Conservation (phyloP, 768 basidiomycete species). For the Tricholoma terreum region DNA sequence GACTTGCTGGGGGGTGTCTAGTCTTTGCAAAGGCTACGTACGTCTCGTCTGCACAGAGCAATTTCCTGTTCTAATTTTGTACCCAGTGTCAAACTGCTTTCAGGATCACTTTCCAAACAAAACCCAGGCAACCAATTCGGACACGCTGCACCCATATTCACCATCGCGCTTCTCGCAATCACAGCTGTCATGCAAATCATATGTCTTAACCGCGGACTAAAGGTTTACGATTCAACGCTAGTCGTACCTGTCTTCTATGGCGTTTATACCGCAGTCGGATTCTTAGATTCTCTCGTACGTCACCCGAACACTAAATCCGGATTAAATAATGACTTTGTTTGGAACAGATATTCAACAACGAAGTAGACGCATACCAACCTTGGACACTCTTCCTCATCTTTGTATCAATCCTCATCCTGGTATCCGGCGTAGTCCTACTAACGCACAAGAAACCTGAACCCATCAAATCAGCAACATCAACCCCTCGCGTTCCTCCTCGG, state of each 20-base stretch:
- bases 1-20: constrained; percentile 83
- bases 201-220: constrained; percentile 87
- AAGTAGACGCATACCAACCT: constrained; percentile 79
- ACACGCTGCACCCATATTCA: constrained; percentile 76
- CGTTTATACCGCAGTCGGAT: constrained; percentile 77
- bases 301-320: background rate
- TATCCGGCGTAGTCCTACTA: constrained; percentile 88
- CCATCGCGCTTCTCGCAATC: constrained; percentile 58
- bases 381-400: constrained; percentile 92
- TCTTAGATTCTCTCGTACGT: constrained; percentile 41
- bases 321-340: background rate
- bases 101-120: constrained; percentile 71
- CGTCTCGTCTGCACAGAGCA: constrained; percentile 21
- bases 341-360: constrained; percentile 71
- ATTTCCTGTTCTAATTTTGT: background rate
- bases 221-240: constrained; percentile 84
- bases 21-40: constrained; percentile 78
- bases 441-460: constrained; percentile 89
- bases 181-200: constrained; percentile 90
- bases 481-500: constrained; percentile 32
- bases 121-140: constrained; percentile 88
- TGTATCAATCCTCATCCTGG: constrained; percentile 79
- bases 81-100: constrained; percentile 75
- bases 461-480: constrained; percentile 19
- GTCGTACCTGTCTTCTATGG: constrained; percentile 96